Base-by-base conservation (phyloP, 768 basidiomycete genomes). In the Podaxis sp. region DNA sequence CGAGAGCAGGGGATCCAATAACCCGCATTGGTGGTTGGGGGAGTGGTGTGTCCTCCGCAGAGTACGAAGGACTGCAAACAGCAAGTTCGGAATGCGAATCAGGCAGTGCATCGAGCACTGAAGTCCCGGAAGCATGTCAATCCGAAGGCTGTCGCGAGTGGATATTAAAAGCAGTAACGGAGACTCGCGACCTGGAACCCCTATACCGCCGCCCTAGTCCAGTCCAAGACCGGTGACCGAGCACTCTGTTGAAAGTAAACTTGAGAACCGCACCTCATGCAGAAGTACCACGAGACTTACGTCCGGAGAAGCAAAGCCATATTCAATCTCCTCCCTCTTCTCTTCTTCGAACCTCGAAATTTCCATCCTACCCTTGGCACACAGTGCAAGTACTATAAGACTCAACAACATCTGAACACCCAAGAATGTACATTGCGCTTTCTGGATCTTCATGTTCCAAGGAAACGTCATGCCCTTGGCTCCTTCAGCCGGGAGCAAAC, bases 371-470 rank as follows among this genome's bases (percentile, higher is more conserved):
- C 65, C 60, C 6, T 51, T 50, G 3, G 50, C 37, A 25, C 66
- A 68, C 7, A 67, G 16, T 0, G 48, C 47, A 13, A 70, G 55
- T 23, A 65, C 58, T 1, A 63, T 36, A n/a, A 55, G 44, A 37
- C 66, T 14, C 4, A 67, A 46, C 6, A 70, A 27, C 21, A 65
- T 25, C 57, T 67, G 61, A n/a, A 59, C 62, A 13, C 69, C 71
- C 13, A 70, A 60, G 10, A 69, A 61, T 11, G 62, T 42, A 14
- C 69, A 66, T 53, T 72, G 71, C 2, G 64, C 68, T 47, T 69
- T 69, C 58, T 72, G 66, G 25, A 69, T 60, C 28, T 69, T 69
- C 62, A 69, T 64, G 51, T 70, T 70, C 71, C 69, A 72, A 28
- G 65, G 68, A 35, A 67, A 66, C 1, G 67, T 66, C 65, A 66